Percentiles rank a stretch among this genome's conserved stretches.
Conservation (phyloP, 2,329 filamentous ascomycete species). For the Cytospora schulzeri region DNA sequence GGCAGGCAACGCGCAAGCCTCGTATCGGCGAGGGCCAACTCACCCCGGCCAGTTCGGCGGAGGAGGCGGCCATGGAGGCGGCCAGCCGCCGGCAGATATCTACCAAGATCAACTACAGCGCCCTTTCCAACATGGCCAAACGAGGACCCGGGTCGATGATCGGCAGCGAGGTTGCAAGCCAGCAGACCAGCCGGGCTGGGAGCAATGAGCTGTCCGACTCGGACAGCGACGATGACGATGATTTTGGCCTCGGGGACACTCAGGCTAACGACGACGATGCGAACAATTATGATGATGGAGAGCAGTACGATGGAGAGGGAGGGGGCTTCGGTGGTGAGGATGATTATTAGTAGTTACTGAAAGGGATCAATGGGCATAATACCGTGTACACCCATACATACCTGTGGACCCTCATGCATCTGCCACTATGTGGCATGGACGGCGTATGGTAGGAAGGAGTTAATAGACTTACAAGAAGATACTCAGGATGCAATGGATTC, state of each 20-base stretch:
- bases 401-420: conserved; percentile 3
- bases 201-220: conserved; percentile 35
- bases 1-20: conserved; percentile 50
- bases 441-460: neutral
- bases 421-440: neutral
- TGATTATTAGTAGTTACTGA: conserved; percentile 5
- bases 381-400: too few species aligned
- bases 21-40: conserved; percentile 66
- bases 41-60: conserved; percentile 66
- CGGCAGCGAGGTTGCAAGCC: conserved; percentile 46
- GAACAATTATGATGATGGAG: conserved; percentile 4
- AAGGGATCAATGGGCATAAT: neutral
- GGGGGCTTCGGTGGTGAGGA: conserved; percentile 7
- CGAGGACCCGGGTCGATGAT: conserved; percentile 53
- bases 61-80: conserved; percentile 68
- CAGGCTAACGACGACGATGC: conserved; percentile 25
- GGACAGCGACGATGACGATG: conserved; percentile 24
- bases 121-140: conserved; percentile 56
- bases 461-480: neutral
- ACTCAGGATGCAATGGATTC: neutral
- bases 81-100: conserved; percentile 70
- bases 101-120: conserved; percentile 75
- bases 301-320: conserved; percentile 7
- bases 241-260: conserved; percentile 8
- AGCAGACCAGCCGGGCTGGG: conserved; percentile 38